Conservation (phyloP, 768 basidiomycete genomes). For the Phaeotremella skinneri region DNA sequence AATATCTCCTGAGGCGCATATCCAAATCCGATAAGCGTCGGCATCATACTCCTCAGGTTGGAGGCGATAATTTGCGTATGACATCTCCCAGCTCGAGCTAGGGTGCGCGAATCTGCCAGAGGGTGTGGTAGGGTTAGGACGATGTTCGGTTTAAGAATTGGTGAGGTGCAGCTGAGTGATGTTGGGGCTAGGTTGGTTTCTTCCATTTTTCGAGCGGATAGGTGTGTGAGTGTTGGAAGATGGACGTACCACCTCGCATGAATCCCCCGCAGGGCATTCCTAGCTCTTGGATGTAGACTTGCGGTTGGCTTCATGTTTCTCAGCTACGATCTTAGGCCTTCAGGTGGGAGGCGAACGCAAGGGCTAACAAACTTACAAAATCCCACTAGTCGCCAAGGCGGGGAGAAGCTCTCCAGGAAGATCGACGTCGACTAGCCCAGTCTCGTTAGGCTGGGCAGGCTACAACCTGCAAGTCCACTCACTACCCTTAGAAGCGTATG, state of each 20-base stretch:
- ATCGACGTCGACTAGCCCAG: conserved; percentile 16
- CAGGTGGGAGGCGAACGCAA: no score
- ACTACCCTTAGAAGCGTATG: conserved; percentile 22
- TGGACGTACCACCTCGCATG: conserved; percentile 22
- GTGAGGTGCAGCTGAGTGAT: background rate
- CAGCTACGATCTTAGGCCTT: background rate
- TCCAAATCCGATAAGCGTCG: conserved; percentile 19
- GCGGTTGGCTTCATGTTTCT: conserved; percentile 6
- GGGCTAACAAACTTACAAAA: conserved; percentile 36
- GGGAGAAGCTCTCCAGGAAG: conserved; percentile 7
- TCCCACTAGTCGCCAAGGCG: conserved; percentile 11
- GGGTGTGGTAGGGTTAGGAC: background rate
- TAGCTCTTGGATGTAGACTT: conserved; percentile 22
- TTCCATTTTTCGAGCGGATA: no score
- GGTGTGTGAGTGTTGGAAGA: background rate
- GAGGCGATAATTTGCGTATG: conserved; percentile 21
- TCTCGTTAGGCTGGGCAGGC: background rate
- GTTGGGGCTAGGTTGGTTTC: no score
- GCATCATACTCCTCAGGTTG: conserved; percentile 18
- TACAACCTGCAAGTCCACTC: conserved; percentile 3
- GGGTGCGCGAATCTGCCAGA: conserved; percentile 9
- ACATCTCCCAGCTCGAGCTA: conserved; percentile 21
- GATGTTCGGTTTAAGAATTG: background rate
- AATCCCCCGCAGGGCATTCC: conserved; percentile 17
- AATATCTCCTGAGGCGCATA: conserved; percentile 21